Evolutionary conservation across 495 filamentous ascomycete genomes (phyloP).

Genomic region (Penicillium soppii): DNA sequence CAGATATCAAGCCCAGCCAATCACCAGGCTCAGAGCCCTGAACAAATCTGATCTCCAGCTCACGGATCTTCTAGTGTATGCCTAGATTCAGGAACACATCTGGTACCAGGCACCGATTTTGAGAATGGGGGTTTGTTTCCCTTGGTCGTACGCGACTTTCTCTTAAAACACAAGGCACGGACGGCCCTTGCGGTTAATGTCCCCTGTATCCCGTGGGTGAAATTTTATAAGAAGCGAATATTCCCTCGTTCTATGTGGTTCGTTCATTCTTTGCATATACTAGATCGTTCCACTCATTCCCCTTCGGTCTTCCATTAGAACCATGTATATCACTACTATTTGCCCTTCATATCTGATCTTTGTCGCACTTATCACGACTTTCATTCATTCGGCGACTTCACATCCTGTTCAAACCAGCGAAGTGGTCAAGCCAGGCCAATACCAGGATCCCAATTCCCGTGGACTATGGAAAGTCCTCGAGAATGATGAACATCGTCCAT

Average conservation of each 20-base stretch:
- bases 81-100: not conserved
- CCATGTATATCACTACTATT: not conserved
- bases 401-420: slow-evolving; percentile 14
- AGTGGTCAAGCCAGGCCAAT: slow-evolving; percentile 9
- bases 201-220: not conserved
- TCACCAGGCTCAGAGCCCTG: not conserved
- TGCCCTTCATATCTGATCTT: slow-evolving; percentile 4
- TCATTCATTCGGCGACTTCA: slow-evolving; percentile 9
- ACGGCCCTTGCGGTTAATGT: not conserved
- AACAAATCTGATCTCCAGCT: not conserved
- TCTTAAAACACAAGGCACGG: not conserved
- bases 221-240: not conserved
- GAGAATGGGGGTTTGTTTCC: not conserved
- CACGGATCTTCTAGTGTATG: not conserved
- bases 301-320: not conserved
- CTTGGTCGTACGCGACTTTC: not conserved
- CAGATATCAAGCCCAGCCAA: slow-evolving; percentile 10
- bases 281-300: not conserved
- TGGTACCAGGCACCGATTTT: not conserved
- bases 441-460: not conserved
- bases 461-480: slow-evolving; percentile 12
- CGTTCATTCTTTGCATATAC: not conserved
- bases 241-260: not conserved
- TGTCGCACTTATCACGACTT: slow-evolving; percentile 8
- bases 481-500: not conserved